phyloP scores from a whole-genome alignment of 371 early-diverging fungal species.

The Mortierella sp. region DNA sequence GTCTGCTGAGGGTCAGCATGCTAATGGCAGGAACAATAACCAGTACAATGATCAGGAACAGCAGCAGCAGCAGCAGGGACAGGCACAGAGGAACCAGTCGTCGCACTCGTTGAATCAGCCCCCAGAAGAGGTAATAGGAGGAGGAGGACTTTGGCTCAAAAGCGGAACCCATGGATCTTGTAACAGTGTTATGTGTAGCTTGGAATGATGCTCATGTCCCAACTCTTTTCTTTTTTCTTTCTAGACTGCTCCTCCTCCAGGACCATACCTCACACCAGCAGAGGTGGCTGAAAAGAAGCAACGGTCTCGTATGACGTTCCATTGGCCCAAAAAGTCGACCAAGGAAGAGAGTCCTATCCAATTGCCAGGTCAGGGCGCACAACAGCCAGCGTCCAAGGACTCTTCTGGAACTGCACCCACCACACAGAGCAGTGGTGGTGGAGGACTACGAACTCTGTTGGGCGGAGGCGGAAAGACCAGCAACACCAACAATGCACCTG shows the following conservation, averaged over 20 bases:
- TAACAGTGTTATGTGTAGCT: neutral
- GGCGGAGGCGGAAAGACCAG: conserved; percentile 21
- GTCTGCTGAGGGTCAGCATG: conserved; percentile 30
- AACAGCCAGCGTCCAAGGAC: conserved; percentile 1
- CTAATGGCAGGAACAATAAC: conserved; percentile 19
- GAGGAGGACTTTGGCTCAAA: too few species aligned
- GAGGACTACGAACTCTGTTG: conserved; percentile 36
- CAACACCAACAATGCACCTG: conserved; percentile 9
- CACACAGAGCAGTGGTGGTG: conserved; percentile 25
- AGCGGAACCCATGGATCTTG: too few species aligned
- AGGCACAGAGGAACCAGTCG: conserved; percentile 27
- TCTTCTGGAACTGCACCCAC: conserved; percentile 2
- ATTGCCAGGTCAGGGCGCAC: neutral
- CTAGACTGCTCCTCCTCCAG: conserved; percentile 11
- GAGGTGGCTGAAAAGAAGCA: conserved; percentile 55
- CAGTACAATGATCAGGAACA: conserved; percentile 22
- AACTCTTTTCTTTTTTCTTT: neutral
- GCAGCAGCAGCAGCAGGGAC: conserved; percentile 24
- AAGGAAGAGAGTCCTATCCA: conserved; percentile 28
- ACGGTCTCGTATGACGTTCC: conserved; percentile 51
- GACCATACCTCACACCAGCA: conserved; percentile 19
- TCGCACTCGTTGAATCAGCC: conserved; percentile 29
- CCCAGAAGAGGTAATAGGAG: conserved; percentile 51
- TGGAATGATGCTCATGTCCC: neutral
- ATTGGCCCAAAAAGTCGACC: conserved; percentile 50